A percentile compares a stretch with the other conserved stretches of the same genome.
phyloP scores from a whole-genome alignment of 352 stramenopile species.

The Thraustochytrium aureum region DNA sequence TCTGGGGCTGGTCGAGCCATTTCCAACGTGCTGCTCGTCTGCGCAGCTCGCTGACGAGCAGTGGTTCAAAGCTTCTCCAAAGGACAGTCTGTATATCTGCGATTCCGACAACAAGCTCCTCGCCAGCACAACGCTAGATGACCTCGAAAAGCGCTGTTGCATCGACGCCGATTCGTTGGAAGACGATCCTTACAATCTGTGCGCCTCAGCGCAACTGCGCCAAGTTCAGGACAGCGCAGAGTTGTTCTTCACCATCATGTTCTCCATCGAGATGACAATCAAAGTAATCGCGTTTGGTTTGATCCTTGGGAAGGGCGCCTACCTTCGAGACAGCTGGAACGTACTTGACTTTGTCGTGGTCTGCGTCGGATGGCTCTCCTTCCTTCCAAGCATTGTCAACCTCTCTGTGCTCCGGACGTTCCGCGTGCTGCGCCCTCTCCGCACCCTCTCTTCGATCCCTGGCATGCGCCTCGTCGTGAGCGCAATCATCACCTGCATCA shows the following conservation, averaged over 20 bases:
- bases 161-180: background rate
- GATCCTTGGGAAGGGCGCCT: slow-evolving; percentile 66
- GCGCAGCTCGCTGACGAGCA: background rate
- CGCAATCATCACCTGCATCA: slow-evolving; percentile 75
- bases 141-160: background rate
- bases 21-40: slow-evolving; percentile 24
- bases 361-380: slow-evolving; percentile 67
- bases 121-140: background rate
- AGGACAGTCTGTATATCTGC: slow-evolving; percentile 23
- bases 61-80: slow-evolving; percentile 25
- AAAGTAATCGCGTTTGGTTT: slow-evolving; percentile 84
- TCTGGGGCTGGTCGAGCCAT: slow-evolving; percentile 24
- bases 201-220: background rate
- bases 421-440: slow-evolving; percentile 76
- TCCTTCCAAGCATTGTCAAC: slow-evolving; percentile 56
- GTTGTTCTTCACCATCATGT: slow-evolving; percentile 74
- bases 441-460: slow-evolving; percentile 78
- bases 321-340: slow-evolving; percentile 82
- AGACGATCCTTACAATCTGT: slow-evolving; percentile 30
- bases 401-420: slow-evolving; percentile 69
- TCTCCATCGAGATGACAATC: slow-evolving; percentile 77
- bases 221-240: slow-evolving; percentile 3
- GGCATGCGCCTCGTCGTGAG: slow-evolving; percentile 67
- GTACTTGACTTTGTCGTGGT: slow-evolving; percentile 88
- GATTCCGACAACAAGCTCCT: slow-evolving; percentile 22